Percentiles rank a stretch among this genome's conserved stretches.
Evolutionary conservation across 768 basidiomycete species (phyloP).

Genomic region (Suillus cothurnatus): DNA sequence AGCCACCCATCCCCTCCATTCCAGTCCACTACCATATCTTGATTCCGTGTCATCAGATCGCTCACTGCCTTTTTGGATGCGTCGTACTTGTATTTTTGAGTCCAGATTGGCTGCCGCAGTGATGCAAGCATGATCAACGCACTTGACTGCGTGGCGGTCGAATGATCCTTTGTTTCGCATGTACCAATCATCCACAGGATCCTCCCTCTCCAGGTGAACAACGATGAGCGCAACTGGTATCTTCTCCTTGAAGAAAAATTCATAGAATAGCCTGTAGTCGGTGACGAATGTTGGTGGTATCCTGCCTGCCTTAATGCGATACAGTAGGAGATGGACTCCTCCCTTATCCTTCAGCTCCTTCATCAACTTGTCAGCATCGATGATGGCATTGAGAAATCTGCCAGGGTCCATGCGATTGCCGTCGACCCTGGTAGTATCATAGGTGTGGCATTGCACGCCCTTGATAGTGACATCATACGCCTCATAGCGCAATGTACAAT

Average conservation of each 20-base stretch:
- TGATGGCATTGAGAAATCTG: slow-evolving; percentile 28
- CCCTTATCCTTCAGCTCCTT: slow-evolving; percentile 26
- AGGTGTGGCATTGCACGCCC: slow-evolving; percentile 18
- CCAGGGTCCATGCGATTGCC: not conserved
- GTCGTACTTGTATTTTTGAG: slow-evolving; percentile 20
- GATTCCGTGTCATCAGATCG: not conserved
- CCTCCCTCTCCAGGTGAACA: slow-evolving; percentile 32
- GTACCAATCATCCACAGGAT: slow-evolving; percentile 26
- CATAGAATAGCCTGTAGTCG: slow-evolving; percentile 36
- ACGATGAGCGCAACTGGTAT: slow-evolving; percentile 36
- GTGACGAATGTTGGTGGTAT: slow-evolving; percentile 27
- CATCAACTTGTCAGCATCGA: slow-evolving; percentile 33
- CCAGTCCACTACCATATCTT: not conserved
- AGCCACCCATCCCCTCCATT: slow-evolving; percentile 5
- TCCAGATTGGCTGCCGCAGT: slow-evolving; percentile 12
- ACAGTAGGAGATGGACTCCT: slow-evolving; percentile 31
- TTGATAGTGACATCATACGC: slow-evolving; percentile 28
- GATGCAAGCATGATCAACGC: slow-evolving; percentile 9
- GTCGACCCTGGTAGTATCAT: slow-evolving; percentile 8
- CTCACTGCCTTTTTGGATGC: not conserved
- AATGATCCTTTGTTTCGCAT: slow-evolving; percentile 12
- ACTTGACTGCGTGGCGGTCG: slow-evolving; percentile 5
- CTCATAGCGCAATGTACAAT: slow-evolving; percentile 37
- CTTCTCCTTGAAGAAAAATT: slow-evolving; percentile 39
- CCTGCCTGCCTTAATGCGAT: slow-evolving; percentile 32